Conservation (phyloP, 345 rosid species). For the Rhodamnia rubescens region DNA sequence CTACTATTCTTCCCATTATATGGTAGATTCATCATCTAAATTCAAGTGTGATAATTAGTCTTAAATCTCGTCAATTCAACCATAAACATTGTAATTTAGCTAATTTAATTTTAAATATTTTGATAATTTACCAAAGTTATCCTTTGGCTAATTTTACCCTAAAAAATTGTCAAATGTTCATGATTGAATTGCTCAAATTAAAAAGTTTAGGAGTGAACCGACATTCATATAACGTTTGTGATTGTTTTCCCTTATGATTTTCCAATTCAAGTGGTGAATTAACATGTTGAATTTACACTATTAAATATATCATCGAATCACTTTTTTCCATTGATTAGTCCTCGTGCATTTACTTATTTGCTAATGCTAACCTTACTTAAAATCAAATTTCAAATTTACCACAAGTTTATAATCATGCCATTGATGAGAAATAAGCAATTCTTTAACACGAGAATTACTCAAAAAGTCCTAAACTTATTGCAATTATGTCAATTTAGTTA, state of each 20-base stretch:
- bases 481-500: no score
- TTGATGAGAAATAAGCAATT: neutral
- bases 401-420: neutral
- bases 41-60: accelerated
- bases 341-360: neutral
- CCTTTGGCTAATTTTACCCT: accelerated
- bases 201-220: neutral
- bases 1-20: neutral
- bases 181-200: accelerated
- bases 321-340: neutral
- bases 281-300: neutral
- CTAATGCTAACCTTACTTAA: neutral
- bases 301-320: neutral
- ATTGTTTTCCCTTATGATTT: neutral
- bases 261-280: neutral
- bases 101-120: accelerated
- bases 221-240: neutral
- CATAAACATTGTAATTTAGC: neutral
- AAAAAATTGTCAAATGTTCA: neutral
- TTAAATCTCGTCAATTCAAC: accelerated
- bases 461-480: no score
- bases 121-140: neutral
- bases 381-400: neutral
- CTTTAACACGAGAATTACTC: no score
- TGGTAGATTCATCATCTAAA: neutral